These are phyloP conservation scores for Trypanosoma mega DNA, from an alignment of 208 protist genomes.

Conservation along the genomic window DNA sequence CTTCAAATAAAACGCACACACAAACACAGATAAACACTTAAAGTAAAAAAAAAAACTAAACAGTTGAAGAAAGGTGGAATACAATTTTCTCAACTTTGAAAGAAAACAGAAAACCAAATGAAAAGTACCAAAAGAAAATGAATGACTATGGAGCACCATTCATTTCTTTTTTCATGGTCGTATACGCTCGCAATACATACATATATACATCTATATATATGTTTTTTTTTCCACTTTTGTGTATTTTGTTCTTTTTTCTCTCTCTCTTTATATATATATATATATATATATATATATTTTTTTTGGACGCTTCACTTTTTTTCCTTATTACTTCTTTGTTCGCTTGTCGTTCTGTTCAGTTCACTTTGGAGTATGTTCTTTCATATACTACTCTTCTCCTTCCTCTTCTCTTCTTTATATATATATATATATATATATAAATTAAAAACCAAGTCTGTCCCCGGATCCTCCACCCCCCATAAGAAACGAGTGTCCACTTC, in stretches of 20 bases:
- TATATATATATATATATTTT: background rate
- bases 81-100: background rate
- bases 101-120: background rate
- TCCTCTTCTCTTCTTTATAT: no score
- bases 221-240: background rate
- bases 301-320: background rate
- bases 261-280: background rate
- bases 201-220: constrained; percentile 1
- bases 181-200: no score
- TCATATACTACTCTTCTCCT: background rate
- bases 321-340: background rate
- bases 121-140: no score
- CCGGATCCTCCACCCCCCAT: background rate
- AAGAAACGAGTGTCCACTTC: constrained; percentile 9
- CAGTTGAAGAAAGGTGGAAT: background rate
- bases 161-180: no score
- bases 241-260: background rate
- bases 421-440: no score
- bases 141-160: no score
- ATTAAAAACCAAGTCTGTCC: no score
- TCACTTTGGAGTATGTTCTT: no score
- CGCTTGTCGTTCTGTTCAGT: background rate
- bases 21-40: background rate
- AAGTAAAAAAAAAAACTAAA: constrained; percentile 1
- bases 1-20: no score